Evolutionary conservation across 2,329 filamentous ascomycete genomes (phyloP), one percentile per base, ranked within the genome.

Genomic region (Falciphora oryzae): DNA sequence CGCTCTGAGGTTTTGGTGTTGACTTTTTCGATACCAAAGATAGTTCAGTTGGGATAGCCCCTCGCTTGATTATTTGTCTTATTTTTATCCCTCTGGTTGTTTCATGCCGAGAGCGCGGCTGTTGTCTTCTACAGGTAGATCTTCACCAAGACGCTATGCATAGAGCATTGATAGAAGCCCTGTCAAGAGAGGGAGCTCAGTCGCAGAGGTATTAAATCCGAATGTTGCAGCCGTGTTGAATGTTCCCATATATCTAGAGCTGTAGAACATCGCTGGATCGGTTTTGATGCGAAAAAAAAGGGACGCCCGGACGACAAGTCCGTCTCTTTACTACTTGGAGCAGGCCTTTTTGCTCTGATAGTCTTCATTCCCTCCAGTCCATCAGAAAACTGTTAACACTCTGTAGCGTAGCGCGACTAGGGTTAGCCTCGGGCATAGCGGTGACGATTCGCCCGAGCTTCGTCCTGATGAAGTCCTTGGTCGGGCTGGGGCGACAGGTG

Each of bases 331-430:
- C n/a, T n/a, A n/a, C n/a, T n/a, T n/a, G n/a, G n/a, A n/a, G n/a
- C n/a, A n/a, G n/a, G n/a, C n/a, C 44, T 53, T 4, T 57, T 27
- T 6, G 14, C n/a, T 58, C 57, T 8, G 18, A 14, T n/a, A 14
- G 8, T 5, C 11, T n/a, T 63, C 62, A 63, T 14, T 8, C n/a
- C 13, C 73, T 72, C 75, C 77, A 80, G 65, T 83, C 83, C 87
- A 98, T 94, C 63, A 98, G 77, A 71, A 92, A 96, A 64, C 91
- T 91, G 75, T 98, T 97, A 6, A 98, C 89, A 69, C 92, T 94
- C 76, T 97, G 93, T 53, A 98, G 78, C 0, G 93, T 97, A 28
- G 91, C 84, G 50, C 95, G 83, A 67, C 89, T 93, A 0, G 94
- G 93, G 73, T 96, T 96, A 2, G 89, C 90, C 69, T 90, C 87